Base-by-base conservation (phyloP, 257 asterid genomes). In the Capsicum baccatum region DNA sequence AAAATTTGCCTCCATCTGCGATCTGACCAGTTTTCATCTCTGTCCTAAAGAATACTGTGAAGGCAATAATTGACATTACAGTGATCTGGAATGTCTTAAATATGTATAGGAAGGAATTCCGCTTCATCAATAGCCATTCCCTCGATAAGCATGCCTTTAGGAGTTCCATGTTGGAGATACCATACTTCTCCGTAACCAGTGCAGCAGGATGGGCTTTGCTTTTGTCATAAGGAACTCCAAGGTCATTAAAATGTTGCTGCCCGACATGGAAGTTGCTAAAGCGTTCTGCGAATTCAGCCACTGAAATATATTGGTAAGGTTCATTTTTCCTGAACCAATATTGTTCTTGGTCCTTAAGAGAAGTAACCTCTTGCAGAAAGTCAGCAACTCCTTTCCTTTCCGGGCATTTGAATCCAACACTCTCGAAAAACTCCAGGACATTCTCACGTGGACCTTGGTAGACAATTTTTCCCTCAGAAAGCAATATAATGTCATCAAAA, bases 381-480 rank as follows among this genome's bases (percentile, higher is more conserved):
- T 97, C 99, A 2, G 99, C 98, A 35, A 91, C 93, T 14, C 98
- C 99, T 87, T 94, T 95, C 88, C 99, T 93, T 33, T 95, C 96
- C 0, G 99, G 99, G 86, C 99, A 95, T 84, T 88, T 94, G 89
- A 97, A 97, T 16, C 99, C 99, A 42, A 93, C 95, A 74, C 94
- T 90, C 87, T 88, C 93, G 5, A 97, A 97, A 84, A 94, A 97
- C 87, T 93, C 95, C 1, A 95, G 92, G 9, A 94, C 92, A 86
- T 93, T 88, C 82, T 89, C 96, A n/a, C 98, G 91, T 21, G 99
- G 98, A 60, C 99, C 99, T 86, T 97, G 99, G 70, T 94, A 97
- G 84, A 92, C 88, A 5, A 96, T 71, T 57, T 82, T 93, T 16
- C 98, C 99, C 86, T 94, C 99, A 9, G 98, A 91, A 50, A 96